Evolutionary conservation across 139 green algal genomes (phyloP), one percentile per base, ranked within the genome.

Genomic region (Astrephomene gubernaculifera): DNA sequence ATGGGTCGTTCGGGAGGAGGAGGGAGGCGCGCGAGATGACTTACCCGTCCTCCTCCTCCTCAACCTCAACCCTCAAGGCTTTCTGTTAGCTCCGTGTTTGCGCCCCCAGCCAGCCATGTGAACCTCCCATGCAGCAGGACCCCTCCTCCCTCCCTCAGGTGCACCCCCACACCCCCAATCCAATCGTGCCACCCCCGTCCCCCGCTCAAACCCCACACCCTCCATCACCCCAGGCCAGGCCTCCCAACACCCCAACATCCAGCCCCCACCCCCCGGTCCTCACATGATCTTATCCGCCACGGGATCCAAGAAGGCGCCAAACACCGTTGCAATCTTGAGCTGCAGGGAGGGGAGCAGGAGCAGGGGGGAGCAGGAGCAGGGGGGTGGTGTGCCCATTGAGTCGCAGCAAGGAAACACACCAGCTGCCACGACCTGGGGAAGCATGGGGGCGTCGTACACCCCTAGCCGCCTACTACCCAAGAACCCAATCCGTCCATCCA

Each of bases 271-370:
- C 57, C 57, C 57, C 22, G 12, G 19, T 9, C 57, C 83, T 86
- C 64, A 90, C 95, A 97, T 99, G 67, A 98, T 88, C 89, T 99
- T 99, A 88, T 99, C 97, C 4, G 96, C 96, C 54, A 99, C 97
- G 10, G 97, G 97, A 87, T 99, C 97, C n/a, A 99, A 90, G 82
- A 99, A 99, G 1, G 97, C 97, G 19, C 97, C 97, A 90, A 99
- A 99, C 10, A 90, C 80, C 6, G 87, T 91, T 0, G 85, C 85
- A 19, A 92, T 86, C 78, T 92, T 90, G 39, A 92, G 84, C 86
- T 91, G 88, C 78, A 79, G n/a, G 4, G 43, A 45, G 9, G 36
- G 52, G 33, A 57, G 70, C 9, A 8, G 39, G 31, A 41, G 31
- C 4, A 22, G 36, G 63, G 57, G 27, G 44, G 25, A 31, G n/a